Percentiles rank a stretch among this genome's conserved stretches.
These are phyloP conservation scores for Geotrichum restrictum DNA, from an alignment of 1,139 yeast genomes.

Conservation along the genomic window DNA sequence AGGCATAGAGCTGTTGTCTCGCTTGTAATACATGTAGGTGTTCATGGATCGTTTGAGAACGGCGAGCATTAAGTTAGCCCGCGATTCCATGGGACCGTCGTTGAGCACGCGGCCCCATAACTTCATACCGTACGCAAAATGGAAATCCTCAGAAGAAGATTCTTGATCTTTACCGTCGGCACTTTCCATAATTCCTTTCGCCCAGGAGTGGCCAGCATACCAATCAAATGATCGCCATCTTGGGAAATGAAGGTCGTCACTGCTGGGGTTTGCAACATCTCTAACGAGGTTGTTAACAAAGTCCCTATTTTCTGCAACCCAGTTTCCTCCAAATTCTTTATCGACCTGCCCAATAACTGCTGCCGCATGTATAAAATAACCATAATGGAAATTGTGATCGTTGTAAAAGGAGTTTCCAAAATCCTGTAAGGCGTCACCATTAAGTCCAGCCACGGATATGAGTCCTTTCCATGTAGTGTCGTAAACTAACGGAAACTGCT, in stretches of 20 bases:
- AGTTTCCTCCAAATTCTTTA: constrained; percentile 52
- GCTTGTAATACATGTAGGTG: constrained; percentile 53
- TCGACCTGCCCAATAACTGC: constrained; percentile 66
- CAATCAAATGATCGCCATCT: constrained; percentile 69
- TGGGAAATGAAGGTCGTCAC: constrained; percentile 56
- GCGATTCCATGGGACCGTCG: constrained; percentile 58
- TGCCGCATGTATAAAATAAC: constrained; percentile 68
- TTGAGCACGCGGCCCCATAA: constrained; percentile 67
- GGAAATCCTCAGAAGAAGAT: constrained; percentile 66
- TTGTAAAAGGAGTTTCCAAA: constrained; percentile 65
- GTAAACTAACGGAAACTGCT: constrained; percentile 59
- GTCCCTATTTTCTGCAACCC: constrained; percentile 57
- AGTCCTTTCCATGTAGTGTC: constrained; percentile 66
- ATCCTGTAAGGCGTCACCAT: constrained; percentile 51
- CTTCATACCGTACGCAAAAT: constrained; percentile 69
- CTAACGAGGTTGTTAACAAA: constrained; percentile 60
- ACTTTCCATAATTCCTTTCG: constrained; percentile 60
- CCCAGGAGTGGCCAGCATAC: constrained; percentile 80
- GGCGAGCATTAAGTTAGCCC: constrained; percentile 68
- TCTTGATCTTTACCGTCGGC: constrained; percentile 77
- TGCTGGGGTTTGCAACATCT: constrained; percentile 64
- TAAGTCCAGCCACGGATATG: constrained; percentile 49
- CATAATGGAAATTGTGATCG: constrained; percentile 75
- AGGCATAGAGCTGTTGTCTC: constrained; percentile 55
- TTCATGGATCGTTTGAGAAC: constrained; percentile 58